A percentile compares a stretch with the other conserved stretches of the same genome.
phyloP scores from a whole-genome alignment of 1,284 basidiomycete species.

The Cerioporus squamosus region DNA sequence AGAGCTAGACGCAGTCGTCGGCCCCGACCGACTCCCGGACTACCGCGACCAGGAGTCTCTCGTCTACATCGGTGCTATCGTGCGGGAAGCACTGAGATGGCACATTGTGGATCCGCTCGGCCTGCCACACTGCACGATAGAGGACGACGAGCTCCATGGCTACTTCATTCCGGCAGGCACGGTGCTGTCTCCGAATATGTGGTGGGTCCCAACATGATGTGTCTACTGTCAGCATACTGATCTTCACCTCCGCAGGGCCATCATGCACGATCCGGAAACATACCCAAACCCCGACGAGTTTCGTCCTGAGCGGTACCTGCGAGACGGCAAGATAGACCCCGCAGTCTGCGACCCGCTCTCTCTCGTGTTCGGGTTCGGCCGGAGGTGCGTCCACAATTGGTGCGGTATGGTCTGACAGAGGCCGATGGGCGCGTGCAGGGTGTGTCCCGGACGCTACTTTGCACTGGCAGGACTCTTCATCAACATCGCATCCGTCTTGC shows the following conservation, averaged over 20 bases:
- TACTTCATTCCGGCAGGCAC: constrained; percentile 29
- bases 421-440: not conserved
- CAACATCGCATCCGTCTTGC: constrained; percentile 2
- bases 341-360: constrained; percentile 30
- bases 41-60: constrained; percentile 17
- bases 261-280: constrained; percentile 29
- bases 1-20: constrained; percentile 33
- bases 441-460: constrained; percentile 10
- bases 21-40: constrained; percentile 27
- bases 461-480: constrained; percentile 1
- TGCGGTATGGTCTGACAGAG: not conserved
- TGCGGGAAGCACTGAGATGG: constrained; percentile 28
- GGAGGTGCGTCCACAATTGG: constrained; percentile 30
- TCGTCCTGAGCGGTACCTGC: constrained; percentile 40
- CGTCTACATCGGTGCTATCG: constrained; percentile 25
- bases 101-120: constrained; percentile 17
- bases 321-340: constrained; percentile 34
- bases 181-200: constrained; percentile 27
- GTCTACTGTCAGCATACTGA: too few species aligned
- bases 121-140: not conserved
- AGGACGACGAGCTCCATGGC: constrained; percentile 22
- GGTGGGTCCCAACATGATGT: too few species aligned
- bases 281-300: constrained; percentile 39
- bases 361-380: constrained; percentile 38
- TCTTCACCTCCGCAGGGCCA: constrained; percentile 17